Evolutionary conservation across 345 rosid species (phyloP), one percentile per base, ranked within the genome.

Genomic region (Camelina laxa): DNA sequence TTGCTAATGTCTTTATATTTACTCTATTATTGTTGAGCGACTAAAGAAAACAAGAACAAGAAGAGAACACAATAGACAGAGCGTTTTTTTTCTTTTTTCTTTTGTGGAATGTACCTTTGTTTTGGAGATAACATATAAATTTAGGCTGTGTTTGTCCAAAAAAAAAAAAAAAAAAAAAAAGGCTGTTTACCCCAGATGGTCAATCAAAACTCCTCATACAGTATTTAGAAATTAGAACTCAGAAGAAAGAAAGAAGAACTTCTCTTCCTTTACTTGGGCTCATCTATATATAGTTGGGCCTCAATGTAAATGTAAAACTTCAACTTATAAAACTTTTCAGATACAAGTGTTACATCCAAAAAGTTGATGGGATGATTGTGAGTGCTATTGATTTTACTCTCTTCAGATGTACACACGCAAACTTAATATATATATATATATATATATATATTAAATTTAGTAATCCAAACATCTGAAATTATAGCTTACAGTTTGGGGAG

Each of bases 21-120:
- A 56, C 35, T 24, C 24, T 47, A 33, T 24, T 44, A 67, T 60
- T 56, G 72, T 70, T 70, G 38, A 63, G 19, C 38, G 54, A 56
- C 45, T 62, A 69, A 47, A 45, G 54, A 76, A 60, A 69, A 47
- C n/a, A 16, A 56, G 60, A 70, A 55, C 51, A 63, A 41, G 13
- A 39, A 35, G 39, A 35, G 39, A 69, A 54, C 69, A 67, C 56
- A 31, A 36, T 39, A 57, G 62, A 59, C 1, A 45, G 13, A 42
- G 49, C 14, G 1, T 36, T 17, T 51, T 65, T 24, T 60, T 7
- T n/a, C n/a, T 41, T 39, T 19, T 16, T 1, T 2, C 4, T 5
- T 41, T 7, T 30, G 50, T 30, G 5, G 7, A 12, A 20, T 15
- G 51, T 60, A 67, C 31, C 20, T 65, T 42, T 54, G 5, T 15